A percentile compares a stretch with the other conserved stretches of the same genome.
phyloP scores from a whole-genome alignment of 2,329 filamentous ascomycete species.

The Hypoxylon rubiginosum region DNA sequence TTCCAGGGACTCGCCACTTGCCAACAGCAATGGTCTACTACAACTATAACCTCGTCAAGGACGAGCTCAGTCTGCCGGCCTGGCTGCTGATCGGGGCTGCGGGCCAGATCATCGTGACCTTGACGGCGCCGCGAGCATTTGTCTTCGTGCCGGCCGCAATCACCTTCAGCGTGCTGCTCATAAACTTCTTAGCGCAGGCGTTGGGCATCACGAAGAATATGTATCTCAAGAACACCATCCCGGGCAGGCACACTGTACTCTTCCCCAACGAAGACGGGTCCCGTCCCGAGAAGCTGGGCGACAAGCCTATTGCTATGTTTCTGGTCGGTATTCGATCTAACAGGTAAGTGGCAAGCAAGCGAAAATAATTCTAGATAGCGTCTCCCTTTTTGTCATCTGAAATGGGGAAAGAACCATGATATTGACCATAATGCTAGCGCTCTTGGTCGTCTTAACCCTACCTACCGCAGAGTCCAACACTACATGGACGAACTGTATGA shows the following conservation, averaged over 20 bases:
- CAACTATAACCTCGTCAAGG: conserved; percentile 10
- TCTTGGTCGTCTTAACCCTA: conserved; percentile 4
- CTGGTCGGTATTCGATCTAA: conserved; percentile 7
- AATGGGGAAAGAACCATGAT: too few relatives aligned
- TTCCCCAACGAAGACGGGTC: conserved; percentile 8
- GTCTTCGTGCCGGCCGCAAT: background rate
- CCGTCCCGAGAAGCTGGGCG: conserved; percentile 7
- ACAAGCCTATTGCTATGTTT: conserved; percentile 12
- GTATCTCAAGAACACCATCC: conserved; percentile 6
- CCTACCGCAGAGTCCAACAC: conserved; percentile 1
- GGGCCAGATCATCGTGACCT: conserved; percentile 5
- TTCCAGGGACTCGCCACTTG: background rate
- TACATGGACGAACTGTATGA: conserved; percentile 10
- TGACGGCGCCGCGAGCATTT: background rate
- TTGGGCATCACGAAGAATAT: background rate
- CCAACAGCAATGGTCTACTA: conserved; percentile 6
- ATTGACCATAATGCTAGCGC: background rate
- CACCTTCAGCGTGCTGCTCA: background rate
- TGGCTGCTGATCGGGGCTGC: conserved; percentile 6
- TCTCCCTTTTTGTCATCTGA: background rate
- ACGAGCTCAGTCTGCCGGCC: conserved; percentile 10
- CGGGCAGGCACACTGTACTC: conserved; percentile 1
- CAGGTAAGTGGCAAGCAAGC: background rate
- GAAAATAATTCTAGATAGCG: background rate
- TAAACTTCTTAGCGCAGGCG: background rate